These are phyloP conservation scores for Senecio squalidus DNA, from an alignment of 140 eudicot genomes.

Conservation along the genomic window DNA sequence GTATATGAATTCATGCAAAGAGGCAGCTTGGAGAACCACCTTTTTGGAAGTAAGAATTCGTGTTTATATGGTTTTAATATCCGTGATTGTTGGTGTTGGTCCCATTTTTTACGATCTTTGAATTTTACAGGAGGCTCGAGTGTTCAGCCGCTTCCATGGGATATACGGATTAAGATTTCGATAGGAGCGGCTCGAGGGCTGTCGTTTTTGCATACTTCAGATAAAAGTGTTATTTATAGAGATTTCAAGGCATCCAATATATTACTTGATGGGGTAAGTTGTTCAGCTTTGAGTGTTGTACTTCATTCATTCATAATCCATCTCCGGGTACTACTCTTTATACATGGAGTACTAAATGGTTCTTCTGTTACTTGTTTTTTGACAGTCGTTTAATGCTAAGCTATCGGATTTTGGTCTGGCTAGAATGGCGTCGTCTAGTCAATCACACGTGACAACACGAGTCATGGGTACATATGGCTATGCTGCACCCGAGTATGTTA, in stretches of 20 bases:
- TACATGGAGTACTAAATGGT: neutral
- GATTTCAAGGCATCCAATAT: slow-evolving; percentile 67
- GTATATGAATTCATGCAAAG: slow-evolving; percentile 64
- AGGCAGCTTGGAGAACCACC: slow-evolving; percentile 67
- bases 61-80: neutral
- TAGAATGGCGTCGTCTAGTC: slow-evolving; percentile 64
- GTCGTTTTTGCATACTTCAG: slow-evolving; percentile 50
- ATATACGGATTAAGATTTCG: slow-evolving; percentile 39
- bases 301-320: neutral
- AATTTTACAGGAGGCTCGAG: slow-evolving; percentile 54
- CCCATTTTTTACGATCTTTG: neutral
- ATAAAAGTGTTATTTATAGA: slow-evolving; percentile 53
- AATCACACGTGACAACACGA: slow-evolving; percentile 68
- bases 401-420: slow-evolving; percentile 71
- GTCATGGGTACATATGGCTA: slow-evolving; percentile 76
- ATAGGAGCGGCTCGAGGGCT: slow-evolving; percentile 69
- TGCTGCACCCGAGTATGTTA: slow-evolving; percentile 69
- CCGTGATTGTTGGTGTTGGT: neutral
- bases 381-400: slow-evolving; percentile 55
- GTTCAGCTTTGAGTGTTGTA: neutral
- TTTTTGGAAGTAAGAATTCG: slow-evolving; percentile 54
- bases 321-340: neutral
- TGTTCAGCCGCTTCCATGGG: slow-evolving; percentile 63
- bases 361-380: neutral
- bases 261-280: slow-evolving; percentile 55